Conservation (phyloP, 768 basidiomycete species). For the Mycena galopus region DNA sequence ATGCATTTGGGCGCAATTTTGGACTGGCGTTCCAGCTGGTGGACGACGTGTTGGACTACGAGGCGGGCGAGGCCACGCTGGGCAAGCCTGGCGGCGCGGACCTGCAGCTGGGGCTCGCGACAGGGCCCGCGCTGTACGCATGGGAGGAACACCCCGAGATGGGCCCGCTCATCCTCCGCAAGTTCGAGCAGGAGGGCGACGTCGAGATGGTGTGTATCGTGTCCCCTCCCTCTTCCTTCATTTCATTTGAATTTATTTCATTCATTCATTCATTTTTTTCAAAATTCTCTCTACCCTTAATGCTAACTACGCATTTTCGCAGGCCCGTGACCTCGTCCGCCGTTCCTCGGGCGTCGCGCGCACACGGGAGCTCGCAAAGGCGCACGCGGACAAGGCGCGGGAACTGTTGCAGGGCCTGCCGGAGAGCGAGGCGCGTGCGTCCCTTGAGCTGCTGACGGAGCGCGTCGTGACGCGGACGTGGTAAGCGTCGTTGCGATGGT, state of each 20-base stretch:
- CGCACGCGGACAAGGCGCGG: constrained; percentile 85
- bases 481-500: constrained; percentile 38
- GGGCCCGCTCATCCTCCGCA: constrained; percentile 86
- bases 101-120: constrained; percentile 86
- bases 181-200: constrained; percentile 86
- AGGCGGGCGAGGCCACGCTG: constrained; percentile 77
- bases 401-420: constrained; percentile 80
- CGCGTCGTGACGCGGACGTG: constrained; percentile 72
- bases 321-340: constrained; percentile 84
- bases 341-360: constrained; percentile 85
- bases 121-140: constrained; percentile 94
- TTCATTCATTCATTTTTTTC: not conserved
- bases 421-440: constrained; percentile 85
- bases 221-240: no score
- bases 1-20: constrained; percentile 93
- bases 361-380: constrained; percentile 82
- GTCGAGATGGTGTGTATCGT: constrained; percentile 75
- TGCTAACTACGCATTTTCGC: not conserved
- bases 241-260: not conserved
- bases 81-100: constrained; percentile 95
- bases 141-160: constrained; percentile 95
- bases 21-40: constrained; percentile 99
- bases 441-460: constrained; percentile 81
- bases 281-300: not conserved
- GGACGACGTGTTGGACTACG: constrained; percentile 96